Evolutionary conservation across 164 flowering plant species (phyloP).

Genomic region (Stephania japonica): DNA sequence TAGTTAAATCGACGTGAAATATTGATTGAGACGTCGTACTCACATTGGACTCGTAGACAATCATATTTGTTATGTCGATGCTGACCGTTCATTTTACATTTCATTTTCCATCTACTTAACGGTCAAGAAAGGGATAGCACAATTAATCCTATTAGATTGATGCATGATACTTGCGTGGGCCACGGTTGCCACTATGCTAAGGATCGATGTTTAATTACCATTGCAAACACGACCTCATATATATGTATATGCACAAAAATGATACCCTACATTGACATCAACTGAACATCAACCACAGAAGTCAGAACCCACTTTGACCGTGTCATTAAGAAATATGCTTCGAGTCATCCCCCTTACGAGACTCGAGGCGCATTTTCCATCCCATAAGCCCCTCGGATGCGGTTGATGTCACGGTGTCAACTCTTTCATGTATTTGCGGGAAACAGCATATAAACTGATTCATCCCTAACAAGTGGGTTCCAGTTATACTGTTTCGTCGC

Average conservation of each 20-base stretch:
- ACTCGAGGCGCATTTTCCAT: no score
- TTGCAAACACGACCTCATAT: neutral
- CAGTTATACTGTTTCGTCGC: slow-evolving; percentile 1
- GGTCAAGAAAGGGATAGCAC: neutral
- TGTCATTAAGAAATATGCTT: no score
- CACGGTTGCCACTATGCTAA: neutral
- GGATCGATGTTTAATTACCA: neutral
- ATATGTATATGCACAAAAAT: neutral
- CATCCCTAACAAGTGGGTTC: neutral
- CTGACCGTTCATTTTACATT: neutral
- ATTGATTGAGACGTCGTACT: neutral
- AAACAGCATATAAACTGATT: neutral
- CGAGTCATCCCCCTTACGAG: no score
- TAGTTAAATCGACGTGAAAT: neutral
- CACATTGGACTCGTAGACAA: no score
- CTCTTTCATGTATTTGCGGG: neutral
- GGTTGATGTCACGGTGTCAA: no score
- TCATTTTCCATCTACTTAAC: neutral
- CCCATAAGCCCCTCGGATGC: no score
- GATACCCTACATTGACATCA: no score
- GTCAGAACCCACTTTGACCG: no score
- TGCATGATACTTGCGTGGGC: neutral
- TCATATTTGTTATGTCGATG: neutral
- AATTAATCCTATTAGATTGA: neutral
- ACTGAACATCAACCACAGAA: no score